phyloP scores from a whole-genome alignment of 148 eudicot species.

The Cornus suecica region DNA sequence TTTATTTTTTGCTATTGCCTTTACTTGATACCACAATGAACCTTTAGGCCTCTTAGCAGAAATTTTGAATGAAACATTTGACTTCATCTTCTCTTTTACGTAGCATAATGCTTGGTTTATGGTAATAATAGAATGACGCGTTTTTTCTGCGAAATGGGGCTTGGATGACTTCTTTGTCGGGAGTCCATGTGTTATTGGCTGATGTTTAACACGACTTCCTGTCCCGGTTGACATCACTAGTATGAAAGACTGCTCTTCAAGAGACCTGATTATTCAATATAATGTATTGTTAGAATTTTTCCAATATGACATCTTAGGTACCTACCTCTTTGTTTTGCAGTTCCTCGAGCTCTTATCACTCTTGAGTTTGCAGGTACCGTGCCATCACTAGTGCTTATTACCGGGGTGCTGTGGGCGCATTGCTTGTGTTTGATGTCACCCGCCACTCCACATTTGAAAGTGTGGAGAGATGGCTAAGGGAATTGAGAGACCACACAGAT shows the following conservation, averaged over 20 bases:
- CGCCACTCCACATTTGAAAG: conserved; percentile 34
- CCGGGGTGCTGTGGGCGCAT: conserved; percentile 38
- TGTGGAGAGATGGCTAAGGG: conserved; percentile 55
- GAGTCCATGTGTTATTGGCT: not conserved
- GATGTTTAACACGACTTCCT: not conserved
- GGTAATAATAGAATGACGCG: not conserved
- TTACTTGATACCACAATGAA: too few species aligned
- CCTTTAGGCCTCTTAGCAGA: too few species aligned
- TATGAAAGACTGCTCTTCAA: not conserved
- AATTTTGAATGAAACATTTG: too few species aligned
- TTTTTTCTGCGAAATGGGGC: not conserved
- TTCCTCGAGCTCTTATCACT: not conserved
- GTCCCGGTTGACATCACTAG: not conserved
- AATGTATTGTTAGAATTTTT: not conserved
- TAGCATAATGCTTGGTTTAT: not conserved
- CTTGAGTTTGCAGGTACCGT: conserved; percentile 22
- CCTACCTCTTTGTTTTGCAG: not conserved
- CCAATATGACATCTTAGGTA: not conserved
- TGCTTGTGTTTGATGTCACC: conserved; percentile 37
- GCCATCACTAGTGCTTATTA: conserved; percentile 41
- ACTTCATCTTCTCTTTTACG: too few species aligned
- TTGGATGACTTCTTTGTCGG: not conserved
- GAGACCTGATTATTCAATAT: not conserved
- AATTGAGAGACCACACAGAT: conserved; percentile 71
- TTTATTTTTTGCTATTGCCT: too few species aligned